Base-by-base conservation (phyloP, 2,329 filamentous ascomycete genomes). In the Stachybotrys elegans region DNA sequence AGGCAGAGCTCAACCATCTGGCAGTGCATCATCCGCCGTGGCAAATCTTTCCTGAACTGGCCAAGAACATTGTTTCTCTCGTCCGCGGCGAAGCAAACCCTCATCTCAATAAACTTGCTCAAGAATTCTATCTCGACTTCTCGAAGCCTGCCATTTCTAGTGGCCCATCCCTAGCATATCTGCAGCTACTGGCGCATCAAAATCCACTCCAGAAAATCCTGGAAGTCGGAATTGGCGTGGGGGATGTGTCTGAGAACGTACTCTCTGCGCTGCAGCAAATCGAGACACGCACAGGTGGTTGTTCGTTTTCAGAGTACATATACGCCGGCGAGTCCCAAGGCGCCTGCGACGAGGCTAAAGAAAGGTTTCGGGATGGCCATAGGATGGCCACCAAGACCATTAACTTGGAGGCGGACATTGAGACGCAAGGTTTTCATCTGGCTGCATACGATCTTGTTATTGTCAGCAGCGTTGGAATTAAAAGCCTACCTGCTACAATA, bases 171-270 rank as follows among this genome's bases (percentile, higher is more conserved):
- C n/a, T n/a, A n/a, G 4, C 20, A 40, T 6, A 40, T 42, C 38
- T 19, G 44, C 4, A 43, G 32, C 1, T 48, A 47, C 17, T 45
- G 14, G 34, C 54, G 0, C 61, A 69, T 38, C 59, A 63, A 16
- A 61, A 60, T 20, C 63, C 67, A 0, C 53, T 46, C 3, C 51
- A 69, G 6, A 55, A 55, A 4, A 58, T 70, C 12, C 55, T 71
- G 0, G 67, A 71, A 39, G 52, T 71, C 14, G 67, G 66, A 9
- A 65, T 61, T 25, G 66, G 65, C 1, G 70, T 61, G 0, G 65
- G 65, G 5, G 57, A 58, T 2, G 40, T 48, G 3, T 52, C 49
- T 0, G 39, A 43, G 21, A 44, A 23, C 3, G 32, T 49, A 5
- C 40, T 53, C 34, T 29, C 4, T 39, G 21, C 6, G 22, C 45